Conservation (phyloP, 2,329 filamentous ascomycete genomes). For the Didymella pinodella region DNA sequence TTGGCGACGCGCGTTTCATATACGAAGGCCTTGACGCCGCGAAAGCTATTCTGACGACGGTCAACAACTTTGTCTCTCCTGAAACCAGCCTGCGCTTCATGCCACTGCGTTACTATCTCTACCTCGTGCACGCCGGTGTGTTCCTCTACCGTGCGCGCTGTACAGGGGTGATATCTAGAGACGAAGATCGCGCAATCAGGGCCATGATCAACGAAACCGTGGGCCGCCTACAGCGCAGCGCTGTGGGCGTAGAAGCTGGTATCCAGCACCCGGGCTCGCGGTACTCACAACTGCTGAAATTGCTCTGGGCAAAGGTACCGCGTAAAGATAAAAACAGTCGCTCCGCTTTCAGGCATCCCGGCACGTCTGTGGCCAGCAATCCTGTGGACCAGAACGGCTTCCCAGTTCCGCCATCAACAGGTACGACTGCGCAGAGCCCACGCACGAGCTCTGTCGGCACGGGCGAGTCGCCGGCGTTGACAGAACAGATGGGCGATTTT, state of each 20-base stretch:
- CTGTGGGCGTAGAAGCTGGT: constrained; percentile 46
- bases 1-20: constrained; percentile 59
- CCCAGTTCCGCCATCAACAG: constrained; percentile 27
- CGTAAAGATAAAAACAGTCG: constrained; percentile 41
- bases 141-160: constrained; percentile 59
- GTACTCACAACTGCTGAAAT: constrained; percentile 57
- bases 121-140: constrained; percentile 59
- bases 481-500: constrained; percentile 59
- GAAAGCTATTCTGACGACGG: constrained; percentile 59
- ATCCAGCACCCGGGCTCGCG: constrained; percentile 57
- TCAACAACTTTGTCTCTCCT: constrained; percentile 60
- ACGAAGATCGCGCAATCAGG: constrained; percentile 58
- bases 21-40: constrained; percentile 60
- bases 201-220: constrained; percentile 58
- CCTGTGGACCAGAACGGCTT: constrained; percentile 39
- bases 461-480: constrained; percentile 53
- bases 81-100: constrained; percentile 58
- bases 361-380: constrained; percentile 41
- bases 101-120: constrained; percentile 59
- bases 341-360: constrained; percentile 42
- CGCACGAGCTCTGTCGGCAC: constrained; percentile 51
- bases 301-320: constrained; percentile 59
- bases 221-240: constrained; percentile 54
- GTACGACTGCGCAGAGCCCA: constrained; percentile 32
- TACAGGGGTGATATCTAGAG: constrained; percentile 57